Percentiles rank a stretch among this genome's conserved stretches.
phyloP scores from a whole-genome alignment of 164 flowering plant genomes.

The Kingdonia uniflora region DNA sequence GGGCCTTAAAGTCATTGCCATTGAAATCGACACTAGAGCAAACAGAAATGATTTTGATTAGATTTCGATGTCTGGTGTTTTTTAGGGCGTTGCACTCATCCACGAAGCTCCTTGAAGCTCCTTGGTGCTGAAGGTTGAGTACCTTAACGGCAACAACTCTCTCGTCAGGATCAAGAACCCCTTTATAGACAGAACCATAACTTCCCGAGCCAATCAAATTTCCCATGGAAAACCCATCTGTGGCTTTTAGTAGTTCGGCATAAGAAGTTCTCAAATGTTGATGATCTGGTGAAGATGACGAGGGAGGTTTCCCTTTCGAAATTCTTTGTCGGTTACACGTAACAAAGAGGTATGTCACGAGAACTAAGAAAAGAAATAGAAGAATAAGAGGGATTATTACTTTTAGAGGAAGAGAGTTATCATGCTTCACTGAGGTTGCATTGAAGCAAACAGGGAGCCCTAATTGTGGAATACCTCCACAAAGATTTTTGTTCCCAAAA shows the following conservation, averaged over 20 bases:
- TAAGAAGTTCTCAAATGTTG: conserved; percentile 2
- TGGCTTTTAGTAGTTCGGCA: too few relatives aligned
- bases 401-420: neutral
- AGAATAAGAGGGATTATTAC: neutral
- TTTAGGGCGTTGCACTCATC: conserved; percentile 7
- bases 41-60: conserved; percentile 5
- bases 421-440: neutral
- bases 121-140: conserved; percentile 6
- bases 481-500: conserved; percentile 5
- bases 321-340: neutral
- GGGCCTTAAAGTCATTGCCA: too few relatives aligned
- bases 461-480: conserved; percentile 6
- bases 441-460: neutral
- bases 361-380: neutral
- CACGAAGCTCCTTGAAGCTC: conserved; percentile 10
- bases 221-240: too few relatives aligned
- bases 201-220: too few relatives aligned
- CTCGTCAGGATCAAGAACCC: neutral
- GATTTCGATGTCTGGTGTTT: too few relatives aligned
- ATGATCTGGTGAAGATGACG: neutral
- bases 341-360: neutral
- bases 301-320: neutral
- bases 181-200: conserved; percentile 7
- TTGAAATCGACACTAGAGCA: conserved; percentile 10
- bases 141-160: neutral